Percentiles rank a stretch among this genome's conserved stretches.
Conservation (phyloP, 495 filamentous ascomycete genomes). For the Xylaria longipes region DNA sequence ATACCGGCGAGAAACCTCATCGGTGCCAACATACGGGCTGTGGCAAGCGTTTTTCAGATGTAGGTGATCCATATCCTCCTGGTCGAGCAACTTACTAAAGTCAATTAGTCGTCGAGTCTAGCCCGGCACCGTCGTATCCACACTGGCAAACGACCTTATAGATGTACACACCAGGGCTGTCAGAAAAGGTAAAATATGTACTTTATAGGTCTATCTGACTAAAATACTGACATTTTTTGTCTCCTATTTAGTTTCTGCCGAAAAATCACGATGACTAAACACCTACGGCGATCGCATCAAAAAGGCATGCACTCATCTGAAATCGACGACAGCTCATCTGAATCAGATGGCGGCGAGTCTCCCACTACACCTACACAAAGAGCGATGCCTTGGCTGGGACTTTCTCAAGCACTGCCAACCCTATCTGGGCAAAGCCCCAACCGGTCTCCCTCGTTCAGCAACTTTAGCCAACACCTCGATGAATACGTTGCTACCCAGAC, state of each 20-base stretch:
- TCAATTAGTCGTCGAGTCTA: slow-evolving; percentile 78
- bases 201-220: slow-evolving; percentile 29
- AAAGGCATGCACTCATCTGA: slow-evolving; percentile 62
- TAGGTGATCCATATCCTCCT: slow-evolving; percentile 49
- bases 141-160: slow-evolving; percentile 84
- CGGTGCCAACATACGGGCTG: slow-evolving; percentile 81
- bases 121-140: slow-evolving; percentile 88
- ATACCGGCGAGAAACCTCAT: slow-evolving; percentile 91
- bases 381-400: slow-evolving; percentile 46
- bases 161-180: slow-evolving; percentile 78
- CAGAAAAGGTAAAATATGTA: slow-evolving; percentile 69
- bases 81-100: slow-evolving; percentile 44
- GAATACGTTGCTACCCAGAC: slow-evolving; percentile 44
- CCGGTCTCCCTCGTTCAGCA: slow-evolving; percentile 51
- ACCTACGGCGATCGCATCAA: slow-evolving; percentile 73
- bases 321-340: slow-evolving; percentile 61
- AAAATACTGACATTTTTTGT: slow-evolving; percentile 32
- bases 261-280: slow-evolving; percentile 88
- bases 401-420: slow-evolving; percentile 33
- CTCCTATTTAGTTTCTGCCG: slow-evolving; percentile 73
- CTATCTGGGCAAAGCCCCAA: slow-evolving; percentile 43
- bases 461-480: slow-evolving; percentile 53
- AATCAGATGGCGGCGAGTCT: slow-evolving; percentile 58
- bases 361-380: slow-evolving; percentile 55
- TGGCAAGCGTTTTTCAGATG: slow-evolving; percentile 85